Conservation (phyloP, 805 yeast genomes). For the Tetrapisispora namnaoensis region DNA sequence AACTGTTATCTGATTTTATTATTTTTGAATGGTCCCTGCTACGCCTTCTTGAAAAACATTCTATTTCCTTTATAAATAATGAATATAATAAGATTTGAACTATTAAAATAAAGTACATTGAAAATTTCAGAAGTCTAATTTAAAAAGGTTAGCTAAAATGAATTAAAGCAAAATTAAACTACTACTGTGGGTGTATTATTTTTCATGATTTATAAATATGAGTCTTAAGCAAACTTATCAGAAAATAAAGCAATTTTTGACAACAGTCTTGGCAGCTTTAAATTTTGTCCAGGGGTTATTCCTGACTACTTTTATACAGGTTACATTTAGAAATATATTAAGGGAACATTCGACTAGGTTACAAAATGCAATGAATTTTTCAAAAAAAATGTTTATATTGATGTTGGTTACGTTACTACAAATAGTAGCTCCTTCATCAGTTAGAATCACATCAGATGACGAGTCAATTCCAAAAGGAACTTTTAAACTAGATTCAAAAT, state of each 20-base stretch:
- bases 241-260: not conserved
- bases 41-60: too few relatives aligned
- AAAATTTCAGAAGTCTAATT: too few relatives aligned
- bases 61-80: too few relatives aligned
- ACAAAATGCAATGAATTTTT: slow-evolving; percentile 38
- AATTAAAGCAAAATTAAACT: not conserved
- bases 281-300: slow-evolving; percentile 4
- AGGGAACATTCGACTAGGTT: slow-evolving; percentile 26
- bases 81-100: too few relatives aligned
- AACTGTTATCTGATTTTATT: too few relatives aligned
- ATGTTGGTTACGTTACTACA: slow-evolving; percentile 43
- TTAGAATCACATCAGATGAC: slow-evolving; percentile 42
- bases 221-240: not conserved
- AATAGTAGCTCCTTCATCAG: slow-evolving; percentile 41
- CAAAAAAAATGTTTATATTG: slow-evolving; percentile 51
- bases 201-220: not conserved
- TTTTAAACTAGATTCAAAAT: slow-evolving; percentile 20
- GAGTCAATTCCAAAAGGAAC: slow-evolving; percentile 29
- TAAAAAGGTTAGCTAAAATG: not conserved
- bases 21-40: too few relatives aligned
- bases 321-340: slow-evolving; percentile 16
- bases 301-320: not conserved
- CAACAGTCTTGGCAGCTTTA: not conserved
- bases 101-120: too few relatives aligned
- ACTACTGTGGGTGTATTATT: not conserved